Conservation (phyloP, 23 red algal species). For the Cyanidiococcus yangmingshanensis region DNA sequence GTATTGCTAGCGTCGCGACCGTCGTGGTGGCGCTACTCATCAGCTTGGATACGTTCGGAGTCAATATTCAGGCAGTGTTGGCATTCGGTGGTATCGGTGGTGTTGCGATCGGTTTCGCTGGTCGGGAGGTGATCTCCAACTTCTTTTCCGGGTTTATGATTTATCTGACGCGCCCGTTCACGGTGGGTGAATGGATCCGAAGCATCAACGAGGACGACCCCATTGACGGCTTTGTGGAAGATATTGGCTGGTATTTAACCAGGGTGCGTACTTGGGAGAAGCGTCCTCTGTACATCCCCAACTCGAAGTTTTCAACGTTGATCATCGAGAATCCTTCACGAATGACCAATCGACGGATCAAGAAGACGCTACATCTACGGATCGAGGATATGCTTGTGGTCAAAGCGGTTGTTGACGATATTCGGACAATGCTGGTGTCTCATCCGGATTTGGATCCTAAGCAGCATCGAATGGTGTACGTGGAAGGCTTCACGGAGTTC, state of each 20-base stretch:
- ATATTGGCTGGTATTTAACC: constrained; percentile 97
- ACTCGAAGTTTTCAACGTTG: constrained; percentile 95
- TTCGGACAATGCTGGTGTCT: constrained; percentile 39
- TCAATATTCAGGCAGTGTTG: constrained; percentile 90
- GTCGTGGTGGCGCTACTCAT: constrained; percentile 61
- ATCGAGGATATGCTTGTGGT: constrained; percentile 79
- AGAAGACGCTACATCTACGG: constrained; percentile 65
- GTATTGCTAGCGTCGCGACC: constrained; percentile 67
- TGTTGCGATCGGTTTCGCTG: constrained; percentile 99
- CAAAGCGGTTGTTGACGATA: constrained; percentile 38
- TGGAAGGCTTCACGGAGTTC: constrained; percentile 76
- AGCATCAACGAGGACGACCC: constrained; percentile 68
- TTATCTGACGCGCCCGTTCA: constrained; percentile 80
- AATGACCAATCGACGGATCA: constrained; percentile 94
- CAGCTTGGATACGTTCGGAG: constrained; percentile 86
- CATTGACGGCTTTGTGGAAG: constrained; percentile 90
- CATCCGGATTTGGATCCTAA: constrained; percentile 77
- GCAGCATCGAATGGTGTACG: constrained; percentile 75
- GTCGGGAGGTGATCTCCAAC: constrained; percentile 98
- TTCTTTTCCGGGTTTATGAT: constrained; percentile 99
- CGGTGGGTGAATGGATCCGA: constrained; percentile 91
- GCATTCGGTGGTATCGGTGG: constrained; percentile 99
- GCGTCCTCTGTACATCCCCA: constrained; percentile 95
- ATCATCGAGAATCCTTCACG: constrained; percentile 95
- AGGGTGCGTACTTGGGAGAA: constrained; percentile 95